Evolutionary conservation across 2,329 filamentous ascomycete genomes (phyloP).

Genomic region (Scedosporium apiospermum): DNA sequence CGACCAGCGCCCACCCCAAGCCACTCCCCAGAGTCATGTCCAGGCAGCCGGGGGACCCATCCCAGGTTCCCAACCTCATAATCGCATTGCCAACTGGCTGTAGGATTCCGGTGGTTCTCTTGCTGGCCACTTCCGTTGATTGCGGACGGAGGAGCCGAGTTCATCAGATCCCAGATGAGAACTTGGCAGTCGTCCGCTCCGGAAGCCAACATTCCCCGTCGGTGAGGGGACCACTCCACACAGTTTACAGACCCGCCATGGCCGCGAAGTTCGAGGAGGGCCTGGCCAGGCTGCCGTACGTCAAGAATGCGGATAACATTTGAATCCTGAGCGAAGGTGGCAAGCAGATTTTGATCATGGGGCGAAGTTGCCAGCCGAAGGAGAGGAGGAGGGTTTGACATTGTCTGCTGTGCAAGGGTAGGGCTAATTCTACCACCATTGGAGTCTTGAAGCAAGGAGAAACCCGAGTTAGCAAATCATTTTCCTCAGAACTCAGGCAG

Average conservation of each 20-base stretch:
- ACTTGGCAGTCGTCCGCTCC: constrained; percentile 89
- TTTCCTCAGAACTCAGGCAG: constrained; percentile 1
- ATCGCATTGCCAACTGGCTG: constrained; percentile 74
- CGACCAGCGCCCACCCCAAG: constrained; percentile 72
- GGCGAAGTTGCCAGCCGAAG: constrained; percentile 81
- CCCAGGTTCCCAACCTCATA: constrained; percentile 80
- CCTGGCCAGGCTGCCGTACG: constrained; percentile 91
- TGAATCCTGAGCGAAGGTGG: constrained; percentile 94
- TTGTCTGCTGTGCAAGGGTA: constrained; percentile 66
- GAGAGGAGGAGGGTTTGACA: constrained; percentile 67
- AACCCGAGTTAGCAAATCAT: constrained; percentile 12
- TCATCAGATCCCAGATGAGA: constrained; percentile 87
- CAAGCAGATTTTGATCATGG: constrained; percentile 88
- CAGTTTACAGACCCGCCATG: constrained; percentile 81
- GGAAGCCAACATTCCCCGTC: constrained; percentile 80
- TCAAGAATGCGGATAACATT: constrained; percentile 90
- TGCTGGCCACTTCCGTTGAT: constrained; percentile 39
- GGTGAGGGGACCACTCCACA: constrained; percentile 87
- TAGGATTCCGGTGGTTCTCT: constrained; percentile 56
- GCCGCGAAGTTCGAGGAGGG: constrained; percentile 83
- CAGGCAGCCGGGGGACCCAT: constrained; percentile 68
- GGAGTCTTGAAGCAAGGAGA: constrained; percentile 26
- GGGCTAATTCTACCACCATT: constrained; percentile 60
- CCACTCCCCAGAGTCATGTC: constrained; percentile 68
- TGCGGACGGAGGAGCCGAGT: constrained; percentile 38